Percentiles rank a stretch among this genome's conserved stretches.
Evolutionary conservation across 2,329 filamentous ascomycete genomes (phyloP).

Genomic region (Fusarium agapanthi): DNA sequence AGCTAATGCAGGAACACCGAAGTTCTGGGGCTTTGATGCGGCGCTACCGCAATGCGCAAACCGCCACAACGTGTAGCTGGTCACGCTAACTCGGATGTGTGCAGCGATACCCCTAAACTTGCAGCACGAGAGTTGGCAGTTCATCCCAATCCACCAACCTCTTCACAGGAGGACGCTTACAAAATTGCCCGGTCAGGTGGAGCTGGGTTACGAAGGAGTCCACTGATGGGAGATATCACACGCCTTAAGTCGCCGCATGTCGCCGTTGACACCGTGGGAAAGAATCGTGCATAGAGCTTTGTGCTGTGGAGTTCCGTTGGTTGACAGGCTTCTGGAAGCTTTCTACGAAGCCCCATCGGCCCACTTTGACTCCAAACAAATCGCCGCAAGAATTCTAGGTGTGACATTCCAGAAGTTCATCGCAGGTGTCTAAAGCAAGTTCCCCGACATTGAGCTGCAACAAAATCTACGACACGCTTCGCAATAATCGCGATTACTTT

Average conservation of each 20-base stretch:
- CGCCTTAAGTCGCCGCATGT: background rate
- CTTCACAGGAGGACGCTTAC: constrained; percentile 31
- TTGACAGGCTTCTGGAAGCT: constrained; percentile 44
- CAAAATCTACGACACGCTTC: background rate
- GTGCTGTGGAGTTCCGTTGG: constrained; percentile 9
- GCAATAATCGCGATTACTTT: background rate
- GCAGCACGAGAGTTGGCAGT: constrained; percentile 40
- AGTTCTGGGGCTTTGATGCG: constrained; percentile 38
- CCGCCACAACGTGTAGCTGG: constrained; percentile 36
- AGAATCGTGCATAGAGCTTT: constrained; percentile 7
- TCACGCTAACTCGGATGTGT: constrained; percentile 30
- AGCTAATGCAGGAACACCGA: constrained; percentile 45
- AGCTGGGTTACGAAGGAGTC: constrained; percentile 25
- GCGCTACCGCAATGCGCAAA: constrained; percentile 34
- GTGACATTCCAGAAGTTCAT: constrained; percentile 16
- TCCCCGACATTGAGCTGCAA: background rate
- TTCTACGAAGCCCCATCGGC: constrained; percentile 38
- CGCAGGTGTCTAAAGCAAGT: constrained; percentile 6
- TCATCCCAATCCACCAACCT: constrained; percentile 36
- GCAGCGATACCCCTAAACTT: constrained; percentile 36
- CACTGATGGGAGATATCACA: background rate
- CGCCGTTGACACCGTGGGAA: constrained; percentile 19
- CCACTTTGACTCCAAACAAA: constrained; percentile 36
- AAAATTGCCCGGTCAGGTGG: constrained; percentile 29
- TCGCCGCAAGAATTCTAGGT: constrained; percentile 27